These are phyloP conservation scores for Closterium sp. DNA, from an alignment of 139 green algal genomes.

Conservation along the genomic window DNA sequence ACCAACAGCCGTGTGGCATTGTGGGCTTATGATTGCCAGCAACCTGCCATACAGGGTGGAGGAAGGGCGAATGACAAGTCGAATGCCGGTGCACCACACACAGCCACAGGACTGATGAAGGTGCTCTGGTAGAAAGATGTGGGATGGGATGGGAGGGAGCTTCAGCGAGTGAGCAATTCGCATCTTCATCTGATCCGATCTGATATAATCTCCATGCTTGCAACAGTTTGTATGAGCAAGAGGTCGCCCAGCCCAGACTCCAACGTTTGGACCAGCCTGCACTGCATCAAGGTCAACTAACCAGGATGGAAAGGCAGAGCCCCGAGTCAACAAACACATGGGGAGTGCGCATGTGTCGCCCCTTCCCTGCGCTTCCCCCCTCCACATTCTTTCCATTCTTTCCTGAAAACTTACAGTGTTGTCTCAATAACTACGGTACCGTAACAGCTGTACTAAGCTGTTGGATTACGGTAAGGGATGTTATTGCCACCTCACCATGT, in stretches of 20 bases:
- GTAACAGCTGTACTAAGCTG: too few relatives aligned
- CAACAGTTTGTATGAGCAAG: constrained; percentile 73
- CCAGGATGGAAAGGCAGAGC: not conserved
- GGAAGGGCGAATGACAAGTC: too few relatives aligned
- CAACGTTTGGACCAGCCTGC: constrained; percentile 8
- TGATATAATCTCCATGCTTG: constrained; percentile 83
- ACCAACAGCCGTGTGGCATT: constrained; percentile 18
- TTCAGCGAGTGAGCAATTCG: not conserved
- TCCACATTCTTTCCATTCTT: too few relatives aligned
- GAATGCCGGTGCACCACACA: not conserved
- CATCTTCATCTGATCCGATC: not conserved
- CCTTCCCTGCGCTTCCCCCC: too few relatives aligned
- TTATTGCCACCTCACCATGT: too few relatives aligned
- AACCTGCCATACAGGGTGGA: constrained; percentile 19
- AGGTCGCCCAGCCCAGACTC: constrained; percentile 36
- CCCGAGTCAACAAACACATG: not conserved
- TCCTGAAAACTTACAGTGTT: too few relatives aligned
- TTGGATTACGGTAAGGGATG: too few relatives aligned
- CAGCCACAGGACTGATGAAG: not conserved
- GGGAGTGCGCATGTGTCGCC: too few relatives aligned
- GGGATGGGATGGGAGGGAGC: not conserved
- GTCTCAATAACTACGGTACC: too few relatives aligned
- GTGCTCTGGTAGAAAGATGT: not conserved
- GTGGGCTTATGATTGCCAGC: constrained; percentile 51
- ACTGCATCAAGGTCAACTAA: not conserved